Evolutionary conservation across 345 rosid genomes (phyloP).

Genomic region (Linum tenue): DNA sequence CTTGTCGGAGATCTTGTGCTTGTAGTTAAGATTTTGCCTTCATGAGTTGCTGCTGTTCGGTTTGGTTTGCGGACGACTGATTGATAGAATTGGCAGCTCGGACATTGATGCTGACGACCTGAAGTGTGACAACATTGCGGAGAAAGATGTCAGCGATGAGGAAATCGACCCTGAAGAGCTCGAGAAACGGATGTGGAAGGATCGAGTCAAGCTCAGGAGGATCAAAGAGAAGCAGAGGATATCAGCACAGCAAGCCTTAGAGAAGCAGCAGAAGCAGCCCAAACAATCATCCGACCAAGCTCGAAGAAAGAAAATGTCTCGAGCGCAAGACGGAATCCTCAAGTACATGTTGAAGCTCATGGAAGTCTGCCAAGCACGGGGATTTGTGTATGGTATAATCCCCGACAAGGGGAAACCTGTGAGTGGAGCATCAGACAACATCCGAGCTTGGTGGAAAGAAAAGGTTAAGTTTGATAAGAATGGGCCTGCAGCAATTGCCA

Average conservation of each 20-base stretch:
- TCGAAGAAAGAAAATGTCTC: slow-evolving; percentile 94
- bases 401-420: slow-evolving; percentile 97
- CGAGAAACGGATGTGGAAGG: slow-evolving; percentile 96
- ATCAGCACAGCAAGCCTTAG: slow-evolving; percentile 57
- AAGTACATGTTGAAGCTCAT: slow-evolving; percentile 96
- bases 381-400: slow-evolving; percentile 91
- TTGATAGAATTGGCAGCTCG: slow-evolving; percentile 21
- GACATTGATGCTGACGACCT: slow-evolving; percentile 68
- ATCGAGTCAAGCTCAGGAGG: slow-evolving; percentile 71
- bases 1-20: too few relatives aligned
- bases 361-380: slow-evolving; percentile 96
- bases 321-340: slow-evolving; percentile 98
- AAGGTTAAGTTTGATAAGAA: slow-evolving; percentile 94
- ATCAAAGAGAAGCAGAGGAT: slow-evolving; percentile 72
- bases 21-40: not conserved
- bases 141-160: slow-evolving; percentile 93
- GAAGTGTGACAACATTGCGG: slow-evolving; percentile 65
- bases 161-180: slow-evolving; percentile 88
- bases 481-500: slow-evolving; percentile 86
- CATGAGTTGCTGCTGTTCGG: not conserved
- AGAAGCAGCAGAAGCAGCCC: slow-evolving; percentile 43
- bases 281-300: slow-evolving; percentile 87
- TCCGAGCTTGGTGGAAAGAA: slow-evolving; percentile 99
- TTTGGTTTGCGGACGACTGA: not conserved
- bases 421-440: slow-evolving; percentile 86